Evolutionary conservation across 805 yeast species (phyloP).

Genomic region (Maudiozyma turicensis): DNA sequence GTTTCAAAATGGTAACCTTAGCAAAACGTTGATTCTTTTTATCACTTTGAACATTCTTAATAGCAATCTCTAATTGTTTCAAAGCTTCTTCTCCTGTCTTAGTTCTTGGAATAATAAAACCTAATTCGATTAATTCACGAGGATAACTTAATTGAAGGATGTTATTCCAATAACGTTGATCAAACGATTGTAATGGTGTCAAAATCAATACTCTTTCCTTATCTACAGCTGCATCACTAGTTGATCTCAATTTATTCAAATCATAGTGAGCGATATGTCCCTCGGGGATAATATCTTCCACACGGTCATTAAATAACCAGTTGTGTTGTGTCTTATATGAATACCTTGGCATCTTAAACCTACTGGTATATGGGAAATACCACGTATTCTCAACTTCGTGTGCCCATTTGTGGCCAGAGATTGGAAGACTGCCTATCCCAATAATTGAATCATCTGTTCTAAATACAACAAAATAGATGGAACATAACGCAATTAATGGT

Average conservation of each 20-base stretch:
- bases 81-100: slow-evolving; percentile 75
- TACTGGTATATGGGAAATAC: slow-evolving; percentile 28
- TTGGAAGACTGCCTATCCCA: slow-evolving; percentile 18
- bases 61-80: slow-evolving; percentile 59
- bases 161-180: slow-evolving; percentile 82
- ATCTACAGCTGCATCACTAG: slow-evolving; percentile 62
- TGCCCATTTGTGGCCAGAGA: slow-evolving; percentile 28
- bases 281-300: slow-evolving; percentile 49
- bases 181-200: slow-evolving; percentile 84
- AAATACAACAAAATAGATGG: slow-evolving; percentile 17
- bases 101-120: slow-evolving; percentile 82
- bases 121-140: slow-evolving; percentile 73
- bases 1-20: slow-evolving; percentile 81
- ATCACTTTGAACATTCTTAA: slow-evolving; percentile 60
- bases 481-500: slow-evolving; percentile 16
- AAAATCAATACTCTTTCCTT: slow-evolving; percentile 77
- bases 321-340: slow-evolving; percentile 32
- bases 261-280: slow-evolving; percentile 78
- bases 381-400: slow-evolving; percentile 28
- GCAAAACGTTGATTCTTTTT: slow-evolving; percentile 59
- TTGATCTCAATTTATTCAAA: slow-evolving; percentile 65
- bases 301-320: slow-evolving; percentile 40
- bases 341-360: slow-evolving; percentile 35
- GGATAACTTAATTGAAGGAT: slow-evolving; percentile 69
- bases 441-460: slow-evolving; percentile 15